phyloP scores from a whole-genome alignment of 306 rosid genomes.

The Luffa aegyptiaca region DNA sequence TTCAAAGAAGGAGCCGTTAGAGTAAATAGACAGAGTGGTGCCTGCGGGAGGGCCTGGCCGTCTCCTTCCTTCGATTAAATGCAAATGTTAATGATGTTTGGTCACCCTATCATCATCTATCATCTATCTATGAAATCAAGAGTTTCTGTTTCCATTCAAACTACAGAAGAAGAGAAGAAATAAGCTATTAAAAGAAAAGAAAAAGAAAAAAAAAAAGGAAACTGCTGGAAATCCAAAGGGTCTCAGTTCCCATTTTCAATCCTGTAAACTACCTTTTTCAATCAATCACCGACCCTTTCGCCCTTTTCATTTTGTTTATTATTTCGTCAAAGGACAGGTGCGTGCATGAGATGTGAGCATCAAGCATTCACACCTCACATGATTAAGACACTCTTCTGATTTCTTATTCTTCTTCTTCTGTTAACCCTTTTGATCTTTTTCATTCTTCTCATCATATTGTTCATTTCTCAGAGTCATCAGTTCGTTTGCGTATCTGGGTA shows the following conservation, averaged over 20 bases:
- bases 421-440: neutral
- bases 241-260: neutral
- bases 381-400: neutral
- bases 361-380: neutral
- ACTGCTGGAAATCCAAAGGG: neutral
- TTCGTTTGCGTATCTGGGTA: neutral
- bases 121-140: neutral
- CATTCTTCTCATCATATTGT: neutral
- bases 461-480: neutral
- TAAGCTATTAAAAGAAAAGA: neutral
- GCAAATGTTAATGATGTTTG: neutral
- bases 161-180: neutral
- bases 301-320: neutral
- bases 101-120: neutral
- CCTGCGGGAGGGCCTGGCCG: neutral
- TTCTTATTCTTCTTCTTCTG: neutral
- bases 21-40: conserved; percentile 1
- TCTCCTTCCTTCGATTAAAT: neutral
- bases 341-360: neutral
- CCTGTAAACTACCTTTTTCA: neutral
- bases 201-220: neutral
- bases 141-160: neutral
- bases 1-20: conserved; percentile 7
- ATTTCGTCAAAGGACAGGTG: neutral
- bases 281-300: conserved; percentile 5